A percentile compares a stretch with the other conserved stretches of the same genome.
Conservation (phyloP, 306 rosid species). For the Lotus japonicus region DNA sequence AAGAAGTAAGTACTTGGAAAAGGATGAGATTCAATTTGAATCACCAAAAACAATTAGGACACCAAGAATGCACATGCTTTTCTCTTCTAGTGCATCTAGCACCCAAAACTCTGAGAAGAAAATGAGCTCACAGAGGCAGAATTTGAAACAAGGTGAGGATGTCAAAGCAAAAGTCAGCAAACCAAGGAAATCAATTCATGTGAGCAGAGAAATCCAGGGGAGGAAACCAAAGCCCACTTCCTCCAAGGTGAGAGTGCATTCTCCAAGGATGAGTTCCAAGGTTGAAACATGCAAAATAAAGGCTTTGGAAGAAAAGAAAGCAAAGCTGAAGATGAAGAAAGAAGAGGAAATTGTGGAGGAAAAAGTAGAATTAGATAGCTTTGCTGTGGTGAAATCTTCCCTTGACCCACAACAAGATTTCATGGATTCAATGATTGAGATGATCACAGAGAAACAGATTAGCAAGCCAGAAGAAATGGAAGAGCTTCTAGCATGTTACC, state of each 20-base stretch:
- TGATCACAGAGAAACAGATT: slow-evolving; percentile 73
- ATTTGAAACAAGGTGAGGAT: slow-evolving; percentile 36
- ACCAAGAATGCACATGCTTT: slow-evolving; percentile 31
- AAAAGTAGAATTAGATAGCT: slow-evolving; percentile 46
- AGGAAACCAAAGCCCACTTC: slow-evolving; percentile 40
- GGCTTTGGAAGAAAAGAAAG: slow-evolving; percentile 65
- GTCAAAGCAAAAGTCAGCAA: slow-evolving; percentile 43
- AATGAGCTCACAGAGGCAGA: slow-evolving; percentile 11
- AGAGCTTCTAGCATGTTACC: slow-evolving; percentile 81
- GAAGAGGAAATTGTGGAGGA: slow-evolving; percentile 31
- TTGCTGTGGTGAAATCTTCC: slow-evolving; percentile 82
- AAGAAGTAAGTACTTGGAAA: slow-evolving; percentile 17
- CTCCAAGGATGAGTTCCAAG: slow-evolving; percentile 67
- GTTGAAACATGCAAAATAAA: slow-evolving; percentile 68
- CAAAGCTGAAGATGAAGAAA: slow-evolving; percentile 53
- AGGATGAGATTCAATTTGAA: slow-evolving; percentile 24
- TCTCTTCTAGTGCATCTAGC: slow-evolving; percentile 16
- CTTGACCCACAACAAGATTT: slow-evolving; percentile 73
- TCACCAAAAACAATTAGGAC: slow-evolving; percentile 38
- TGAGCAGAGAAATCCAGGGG: slow-evolving; percentile 57
- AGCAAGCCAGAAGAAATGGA: slow-evolving; percentile 71
- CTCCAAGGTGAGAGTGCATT: slow-evolving; percentile 43
- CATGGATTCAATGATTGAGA: slow-evolving; percentile 92
- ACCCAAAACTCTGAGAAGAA: slow-evolving; percentile 11
- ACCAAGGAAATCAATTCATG: slow-evolving; percentile 46